phyloP scores from a whole-genome alignment of 1,284 basidiomycete genomes.

The Fomitopsis palustris region DNA sequence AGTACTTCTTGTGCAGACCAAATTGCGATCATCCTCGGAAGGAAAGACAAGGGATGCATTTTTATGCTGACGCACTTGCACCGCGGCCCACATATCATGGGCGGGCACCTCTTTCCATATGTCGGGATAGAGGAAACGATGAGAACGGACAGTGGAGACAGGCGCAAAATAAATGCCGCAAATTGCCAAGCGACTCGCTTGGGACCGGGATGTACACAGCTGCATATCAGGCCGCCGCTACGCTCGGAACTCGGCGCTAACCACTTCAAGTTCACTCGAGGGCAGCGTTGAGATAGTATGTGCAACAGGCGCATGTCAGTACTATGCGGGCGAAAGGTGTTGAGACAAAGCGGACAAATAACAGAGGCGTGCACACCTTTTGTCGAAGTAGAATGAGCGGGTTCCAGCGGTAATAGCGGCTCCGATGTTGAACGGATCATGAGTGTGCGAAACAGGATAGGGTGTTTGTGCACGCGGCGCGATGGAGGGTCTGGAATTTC shows the following conservation, averaged over 20 bases:
- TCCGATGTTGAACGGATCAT: constrained; percentile 4
- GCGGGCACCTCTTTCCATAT: not conserved
- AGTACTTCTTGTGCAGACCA: not conserved
- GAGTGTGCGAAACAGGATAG: not conserved
- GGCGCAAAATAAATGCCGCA: not conserved
- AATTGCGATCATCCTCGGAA: not conserved
- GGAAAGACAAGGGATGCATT: not conserved
- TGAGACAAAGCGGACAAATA: not conserved
- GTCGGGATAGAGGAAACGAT: not conserved
- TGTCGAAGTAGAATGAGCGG: not conserved
- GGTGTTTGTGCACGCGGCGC: not conserved
- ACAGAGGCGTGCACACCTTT: not conserved
- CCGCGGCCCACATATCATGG: not conserved
- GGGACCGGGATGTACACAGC: not conserved
- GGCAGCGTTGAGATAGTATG: not conserved
- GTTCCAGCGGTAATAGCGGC: not conserved
- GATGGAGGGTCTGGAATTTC: not conserved
- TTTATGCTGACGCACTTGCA: not conserved
- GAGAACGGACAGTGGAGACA: not conserved
- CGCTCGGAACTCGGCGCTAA: not conserved
- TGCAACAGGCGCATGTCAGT: not conserved
- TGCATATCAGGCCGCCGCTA: not conserved
- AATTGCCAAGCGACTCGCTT: not conserved
- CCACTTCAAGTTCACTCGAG: not conserved
- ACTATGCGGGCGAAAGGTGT: not conserved